Evolutionary conservation across 1,284 basidiomycete species (phyloP), one percentile per base, ranked within the genome.

Genomic region (Agaricales sp.): DNA sequence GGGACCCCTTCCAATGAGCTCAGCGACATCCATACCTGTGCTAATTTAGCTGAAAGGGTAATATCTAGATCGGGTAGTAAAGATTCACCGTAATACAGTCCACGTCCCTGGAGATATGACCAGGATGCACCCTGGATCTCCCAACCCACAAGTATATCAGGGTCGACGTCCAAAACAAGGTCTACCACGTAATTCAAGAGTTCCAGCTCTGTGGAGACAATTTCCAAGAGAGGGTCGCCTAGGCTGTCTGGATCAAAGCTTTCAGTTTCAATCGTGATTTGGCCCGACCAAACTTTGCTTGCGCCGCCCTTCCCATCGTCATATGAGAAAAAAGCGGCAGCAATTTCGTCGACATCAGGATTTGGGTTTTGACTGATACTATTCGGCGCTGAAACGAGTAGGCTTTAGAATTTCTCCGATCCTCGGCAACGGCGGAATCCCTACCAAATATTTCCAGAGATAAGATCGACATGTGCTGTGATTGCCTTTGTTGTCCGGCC

Each of bases 121-220:
- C 95, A 99, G 1, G 89, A 92, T 0, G 78, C 72, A 14, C 75
- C 74, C 60, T 97, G 90, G 12, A 96, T 75, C 56, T 99, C 94
- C 88, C 92, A 98, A 6, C 95, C 95, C 0, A 81, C 77, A 1
- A 99, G 62, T 41, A 97, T 84, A 61, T 99, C 95, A 0, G 95
- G 95, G 64, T 99, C 92, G 58, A 89, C 70, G 0, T 82, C 76
- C 20, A 81, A 65, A 1, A 96, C 78, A 19, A 82, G 66, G 59
- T 97, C 92, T 23, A 92, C 71, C 4, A 93, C 60, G 43, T 69
- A 69, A 57, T 95, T 94, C 51, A 98, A 69, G 14, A 98, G 66
- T 23, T 93, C 92, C 11, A 93, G 67, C 66, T 99, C 94, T 45
- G 64, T 11, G n/a, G 30, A 35, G n/a, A n/a, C 30, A 11, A n/a